Evolutionary conservation across 2,329 filamentous ascomycete genomes (phyloP), one percentile per base, ranked within the genome.

Genomic region (Colletotrichum camelliae): DNA sequence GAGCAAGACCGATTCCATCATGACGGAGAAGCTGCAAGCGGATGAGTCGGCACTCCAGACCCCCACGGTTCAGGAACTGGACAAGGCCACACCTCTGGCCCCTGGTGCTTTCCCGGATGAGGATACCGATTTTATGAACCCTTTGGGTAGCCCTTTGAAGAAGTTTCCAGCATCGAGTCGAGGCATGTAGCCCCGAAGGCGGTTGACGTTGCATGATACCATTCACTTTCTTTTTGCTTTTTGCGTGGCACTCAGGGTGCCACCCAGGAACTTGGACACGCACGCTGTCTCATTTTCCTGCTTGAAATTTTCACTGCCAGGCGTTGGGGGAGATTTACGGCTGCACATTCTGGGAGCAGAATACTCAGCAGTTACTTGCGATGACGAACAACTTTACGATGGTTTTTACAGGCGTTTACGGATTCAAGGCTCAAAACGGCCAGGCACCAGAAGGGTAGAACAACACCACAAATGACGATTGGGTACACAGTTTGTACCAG

Each of bases 371-470:
- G 37, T 52, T 37, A 66, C 66, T 67, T 55, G 43, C 35, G 24
- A 73, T 75, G n/a, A 75, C 57, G 70, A 75, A 66, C 64, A 73
- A 65, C 48, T 69, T 75, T 37, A 75, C 58, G 73, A 75, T 52
- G 21, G 57, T 31, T 70, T 62, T 58, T 39, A 43, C 61, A 73
- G 73, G 73, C 70, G 73, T 75, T 75, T 64, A 73, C 33, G 70
- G 70, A 64, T 75, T 58, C 39, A 65, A 24, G 31, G 57, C 64
- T 29, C 60, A 67, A 73, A 73, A 52, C n/a, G n/a, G 43, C 33
- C 27, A 61, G 18, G n/a, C 37, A 43, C 39, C n/a, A 21, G 29
- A 29, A 37, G 48, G 27, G 43, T 27, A 61, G 18, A 61, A 68
- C 37, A 37, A 62, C 27, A 73, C 65, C 33, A 67, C 43, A 57